Conservation (phyloP, 2,329 filamentous ascomycete genomes). For the Corynespora cassiicola region DNA sequence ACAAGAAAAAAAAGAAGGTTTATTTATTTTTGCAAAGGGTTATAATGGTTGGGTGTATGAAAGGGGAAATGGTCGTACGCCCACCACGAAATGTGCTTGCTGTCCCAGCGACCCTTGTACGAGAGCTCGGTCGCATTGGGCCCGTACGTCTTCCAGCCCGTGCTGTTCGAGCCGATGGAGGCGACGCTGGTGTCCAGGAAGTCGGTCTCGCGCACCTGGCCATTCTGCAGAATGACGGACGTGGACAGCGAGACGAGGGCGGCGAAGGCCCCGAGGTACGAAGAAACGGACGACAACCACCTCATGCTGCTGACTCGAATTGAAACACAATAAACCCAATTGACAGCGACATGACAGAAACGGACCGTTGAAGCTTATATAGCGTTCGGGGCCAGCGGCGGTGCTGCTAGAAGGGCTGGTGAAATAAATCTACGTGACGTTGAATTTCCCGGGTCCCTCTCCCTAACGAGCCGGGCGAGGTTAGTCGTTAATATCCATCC, state of each 20-base stretch:
- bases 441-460: constrained; percentile 2
- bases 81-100: constrained; percentile 66
- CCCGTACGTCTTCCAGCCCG: constrained; percentile 55
- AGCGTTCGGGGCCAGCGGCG: no score
- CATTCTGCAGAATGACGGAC: constrained; percentile 53
- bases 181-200: constrained; percentile 47
- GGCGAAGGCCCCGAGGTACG: constrained; percentile 13
- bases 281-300: constrained; percentile 7
- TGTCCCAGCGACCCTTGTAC: constrained; percentile 70
- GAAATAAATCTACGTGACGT: no score
- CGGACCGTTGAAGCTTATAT: no score
- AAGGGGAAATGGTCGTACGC: no score
- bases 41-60: constrained; percentile 2
- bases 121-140: constrained; percentile 62
- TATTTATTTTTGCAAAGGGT: constrained; percentile 1
- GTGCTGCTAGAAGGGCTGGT: no score
- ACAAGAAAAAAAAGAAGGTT: no score
- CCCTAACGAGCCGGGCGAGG: not conserved
- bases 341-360: not conserved
- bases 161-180: constrained; percentile 34
- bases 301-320: constrained; percentile 17
- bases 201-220: constrained; percentile 45
- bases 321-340: constrained; percentile 5
- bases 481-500: constrained; percentile 8
- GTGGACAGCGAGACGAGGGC: constrained; percentile 26